Evolutionary conservation across 345 rosid genomes (phyloP).

Genomic region (Brassica carinata): DNA sequence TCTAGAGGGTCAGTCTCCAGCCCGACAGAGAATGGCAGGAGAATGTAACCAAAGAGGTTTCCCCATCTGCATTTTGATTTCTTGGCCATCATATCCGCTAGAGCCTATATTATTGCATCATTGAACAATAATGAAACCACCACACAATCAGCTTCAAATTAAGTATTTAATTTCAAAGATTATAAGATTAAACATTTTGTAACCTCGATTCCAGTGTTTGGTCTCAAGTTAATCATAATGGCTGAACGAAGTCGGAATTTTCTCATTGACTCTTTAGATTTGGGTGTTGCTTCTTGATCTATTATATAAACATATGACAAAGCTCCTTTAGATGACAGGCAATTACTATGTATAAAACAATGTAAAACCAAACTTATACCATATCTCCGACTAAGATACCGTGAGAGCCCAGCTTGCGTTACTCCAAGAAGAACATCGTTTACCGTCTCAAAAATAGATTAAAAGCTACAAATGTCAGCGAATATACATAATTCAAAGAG

Average conservation of each 20-base stretch:
- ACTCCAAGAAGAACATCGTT: neutral
- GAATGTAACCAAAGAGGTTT: slow-evolving; percentile 55
- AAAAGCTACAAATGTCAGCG: neutral
- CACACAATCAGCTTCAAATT: neutral
- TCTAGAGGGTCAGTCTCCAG: slow-evolving; percentile 50
- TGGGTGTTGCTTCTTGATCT: slow-evolving; percentile 38
- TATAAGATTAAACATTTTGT: neutral
- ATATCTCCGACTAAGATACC: slow-evolving; percentile 56
- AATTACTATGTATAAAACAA: no score
- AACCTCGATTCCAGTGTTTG: slow-evolving; percentile 62
- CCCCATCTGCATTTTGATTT: slow-evolving; percentile 38
- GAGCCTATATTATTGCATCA: slow-evolving; percentile 37
- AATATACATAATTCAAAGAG: neutral
- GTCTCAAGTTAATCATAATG: slow-evolving; percentile 60
- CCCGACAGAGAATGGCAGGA: slow-evolving; percentile 52
- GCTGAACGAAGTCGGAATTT: slow-evolving; percentile 54
- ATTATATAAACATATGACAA: slow-evolving; percentile 7
- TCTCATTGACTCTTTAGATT: slow-evolving; percentile 35
- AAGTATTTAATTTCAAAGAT: neutral
- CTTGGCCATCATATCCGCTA: slow-evolving; percentile 38
- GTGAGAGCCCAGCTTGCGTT: slow-evolving; percentile 64
- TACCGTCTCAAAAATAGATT: neutral
- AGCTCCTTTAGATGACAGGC: slow-evolving; percentile 1
- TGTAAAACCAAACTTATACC: slow-evolving; percentile 40
- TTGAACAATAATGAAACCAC: neutral